Evolutionary conservation across 169 alveolate genomes (phyloP).

Genomic region (Amoebophrya sp.): DNA sequence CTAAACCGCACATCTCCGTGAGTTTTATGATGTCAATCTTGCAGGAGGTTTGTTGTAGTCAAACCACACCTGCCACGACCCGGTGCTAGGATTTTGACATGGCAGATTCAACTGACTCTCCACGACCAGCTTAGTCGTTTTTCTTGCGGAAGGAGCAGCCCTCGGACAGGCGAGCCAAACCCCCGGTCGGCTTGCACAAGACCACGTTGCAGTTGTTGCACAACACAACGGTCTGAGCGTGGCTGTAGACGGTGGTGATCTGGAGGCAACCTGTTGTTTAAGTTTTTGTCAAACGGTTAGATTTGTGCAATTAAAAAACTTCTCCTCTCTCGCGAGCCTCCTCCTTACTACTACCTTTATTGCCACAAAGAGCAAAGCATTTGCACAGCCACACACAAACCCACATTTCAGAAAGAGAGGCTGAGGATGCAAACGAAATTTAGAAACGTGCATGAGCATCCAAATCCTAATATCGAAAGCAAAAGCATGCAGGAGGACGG

Average conservation of each 20-base stretch:
- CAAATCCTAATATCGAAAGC: too few relatives aligned
- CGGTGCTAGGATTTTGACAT: neutral
- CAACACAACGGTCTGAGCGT: conserved; percentile 85
- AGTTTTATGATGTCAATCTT: too few relatives aligned
- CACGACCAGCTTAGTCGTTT: conserved; percentile 27
- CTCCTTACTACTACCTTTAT: neutral
- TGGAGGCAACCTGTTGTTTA: conserved; percentile 71
- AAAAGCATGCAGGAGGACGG: too few relatives aligned
- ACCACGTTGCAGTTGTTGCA: conserved; percentile 87
- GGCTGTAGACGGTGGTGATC: conserved; percentile 88
- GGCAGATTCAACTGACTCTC: neutral
- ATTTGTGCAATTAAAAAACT: neutral
- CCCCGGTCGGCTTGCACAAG: conserved; percentile 95
- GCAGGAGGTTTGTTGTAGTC: neutral
- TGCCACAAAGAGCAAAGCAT: neutral
- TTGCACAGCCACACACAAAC: neutral
- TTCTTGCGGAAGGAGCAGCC: conserved; percentile 91
- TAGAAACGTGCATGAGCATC: too few relatives aligned
- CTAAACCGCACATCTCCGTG: too few relatives aligned
- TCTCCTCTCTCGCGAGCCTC: neutral
- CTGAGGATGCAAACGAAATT: neutral
- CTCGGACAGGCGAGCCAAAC: conserved; percentile 87
- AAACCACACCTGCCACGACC: neutral
- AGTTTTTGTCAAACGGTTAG: neutral
- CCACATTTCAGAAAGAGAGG: neutral